A percentile compares a stretch with the other conserved stretches of the same genome.
Conservation (phyloP, 345 rosid genomes). For the Heritiera fomes region DNA sequence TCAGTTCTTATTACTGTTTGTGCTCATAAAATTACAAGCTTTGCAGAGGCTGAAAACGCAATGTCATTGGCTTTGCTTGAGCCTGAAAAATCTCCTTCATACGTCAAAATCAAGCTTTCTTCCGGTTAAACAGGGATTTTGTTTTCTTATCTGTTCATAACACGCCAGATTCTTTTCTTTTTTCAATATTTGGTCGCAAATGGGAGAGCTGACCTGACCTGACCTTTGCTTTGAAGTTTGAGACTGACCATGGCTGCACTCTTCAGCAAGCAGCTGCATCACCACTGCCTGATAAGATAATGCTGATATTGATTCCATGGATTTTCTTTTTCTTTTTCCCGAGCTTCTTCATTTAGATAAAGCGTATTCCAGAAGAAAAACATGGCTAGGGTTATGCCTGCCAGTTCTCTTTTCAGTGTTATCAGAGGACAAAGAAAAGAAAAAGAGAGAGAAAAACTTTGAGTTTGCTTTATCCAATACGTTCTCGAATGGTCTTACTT, state of each 20-base stretch:
- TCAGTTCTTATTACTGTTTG: background rate
- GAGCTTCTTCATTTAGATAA: slow-evolving; percentile 24
- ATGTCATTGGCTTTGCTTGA: background rate
- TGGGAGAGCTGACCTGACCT: background rate
- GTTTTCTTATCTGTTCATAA: background rate
- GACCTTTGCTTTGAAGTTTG: slow-evolving; percentile 21
- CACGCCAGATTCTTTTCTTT: background rate
- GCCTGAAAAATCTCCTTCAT: background rate
- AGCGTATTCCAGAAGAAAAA: slow-evolving; percentile 22
- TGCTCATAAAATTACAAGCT: background rate
- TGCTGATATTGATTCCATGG: slow-evolving; percentile 4
- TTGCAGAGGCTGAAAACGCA: background rate
- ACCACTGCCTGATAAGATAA: slow-evolving; percentile 13
- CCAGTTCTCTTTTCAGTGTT: slow-evolving; percentile 31
- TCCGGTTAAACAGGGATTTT: background rate
- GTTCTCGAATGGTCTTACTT: slow-evolving; percentile 7
- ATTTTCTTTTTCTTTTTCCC: background rate
- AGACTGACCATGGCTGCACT: background rate
- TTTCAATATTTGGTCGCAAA: background rate
- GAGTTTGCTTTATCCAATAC: background rate
- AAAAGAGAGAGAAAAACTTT: too few species aligned
- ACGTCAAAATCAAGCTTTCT: background rate
- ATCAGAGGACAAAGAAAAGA: background rate
- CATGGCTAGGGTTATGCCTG: slow-evolving; percentile 40
- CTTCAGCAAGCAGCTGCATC: background rate